These are phyloP conservation scores for Phialemoniopsis sp. DNA, from an alignment of 2,329 filamentous ascomycete genomes.

Conservation along the genomic window DNA sequence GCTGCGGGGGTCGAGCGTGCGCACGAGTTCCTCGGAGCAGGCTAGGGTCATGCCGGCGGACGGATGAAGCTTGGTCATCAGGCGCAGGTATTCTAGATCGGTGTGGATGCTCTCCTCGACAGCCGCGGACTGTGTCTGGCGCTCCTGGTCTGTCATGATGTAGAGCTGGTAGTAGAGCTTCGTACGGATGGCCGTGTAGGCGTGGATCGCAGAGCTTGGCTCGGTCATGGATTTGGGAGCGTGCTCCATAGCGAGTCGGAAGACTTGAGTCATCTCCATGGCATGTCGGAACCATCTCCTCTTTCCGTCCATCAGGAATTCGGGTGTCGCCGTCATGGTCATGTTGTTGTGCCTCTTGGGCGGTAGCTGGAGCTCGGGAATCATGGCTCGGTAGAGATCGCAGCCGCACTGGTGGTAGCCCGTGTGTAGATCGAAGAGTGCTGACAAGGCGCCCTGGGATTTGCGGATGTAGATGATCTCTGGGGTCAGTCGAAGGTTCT, in stretches of 20 bases:
- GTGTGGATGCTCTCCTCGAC: background rate
- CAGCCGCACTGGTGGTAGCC: slow-evolving; percentile 4
- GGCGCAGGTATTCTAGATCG: background rate
- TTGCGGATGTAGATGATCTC: slow-evolving; percentile 4
- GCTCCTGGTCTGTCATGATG: background rate
- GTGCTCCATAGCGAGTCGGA: slow-evolving; percentile 4
- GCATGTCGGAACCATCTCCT: slow-evolving; percentile 4
- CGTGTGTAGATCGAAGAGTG: slow-evolving; percentile 1
- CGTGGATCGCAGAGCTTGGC: slow-evolving; percentile 1
- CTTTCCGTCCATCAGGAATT: slow-evolving; percentile 1
- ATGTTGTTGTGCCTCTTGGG: background rate
- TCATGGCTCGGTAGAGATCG: slow-evolving; percentile 3
- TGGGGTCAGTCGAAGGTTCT: slow-evolving; percentile 2
- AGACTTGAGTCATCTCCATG: slow-evolving; percentile 2
- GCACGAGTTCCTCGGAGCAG: background rate
- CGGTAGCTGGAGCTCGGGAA: slow-evolving; percentile 2
- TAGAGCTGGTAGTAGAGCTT: slow-evolving; percentile 3
- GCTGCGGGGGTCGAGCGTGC: background rate
- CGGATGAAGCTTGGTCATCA: background rate
- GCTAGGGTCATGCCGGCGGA: background rate
- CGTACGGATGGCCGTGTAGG: slow-evolving; percentile 5
- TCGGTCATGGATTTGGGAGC: slow-evolving; percentile 1
- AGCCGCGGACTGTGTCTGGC: background rate
- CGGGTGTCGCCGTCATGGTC: slow-evolving; percentile 1
- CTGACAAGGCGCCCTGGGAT: background rate